Base-by-base conservation (phyloP, 805 yeast genomes). In the Yamadazyma tumulicola region DNA sequence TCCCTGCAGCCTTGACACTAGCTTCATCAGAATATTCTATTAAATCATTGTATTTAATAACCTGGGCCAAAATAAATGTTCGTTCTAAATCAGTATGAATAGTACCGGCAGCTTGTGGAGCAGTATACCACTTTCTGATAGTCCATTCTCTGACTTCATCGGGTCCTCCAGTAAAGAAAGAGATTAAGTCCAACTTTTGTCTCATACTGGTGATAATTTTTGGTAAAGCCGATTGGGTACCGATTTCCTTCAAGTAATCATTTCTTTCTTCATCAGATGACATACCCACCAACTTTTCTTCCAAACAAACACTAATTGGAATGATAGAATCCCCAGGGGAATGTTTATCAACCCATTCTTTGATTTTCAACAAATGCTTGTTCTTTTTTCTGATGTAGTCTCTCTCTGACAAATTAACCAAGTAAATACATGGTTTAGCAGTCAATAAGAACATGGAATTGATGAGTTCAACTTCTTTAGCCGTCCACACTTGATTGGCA, bases 101-200 rank as follows among this genome's bases (percentile, higher is more conserved):
- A 29, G 93, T 95, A 59, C 97, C 97, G 15, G 98, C 98, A 29
- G 98, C 97, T 55, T 85, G 88, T n/a, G 98, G 98, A 35, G 97
- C 97, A 51, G 85, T 81, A 30, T 91, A 84, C 50, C 94, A 94
- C 49, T 73, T 70, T 66, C 97, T 79, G 45, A 93, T 79, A 22
- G 98, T 93, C 98, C 98, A 93, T 65, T 94, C 97, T 62, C 97
- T 83, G 32, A 89, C 95, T 69, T 93, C 98, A 43, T 85, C 86
- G 26, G 95, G 84, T 49, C 98, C 98, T 57, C 93, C 82, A 22
- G 98, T 93, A 76, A 87, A 93, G 73, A 82, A 93, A 35, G 96
- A 87, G 47, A 89, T 88, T 61, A 93, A 79, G 47, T 84, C 83
- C 41, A 89, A 73, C 42, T 86, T 81, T 47, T 76, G 69, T 71